phyloP scores from a whole-genome alignment of 2,329 filamentous ascomycete species.

The Xylaria arbuscula region DNA sequence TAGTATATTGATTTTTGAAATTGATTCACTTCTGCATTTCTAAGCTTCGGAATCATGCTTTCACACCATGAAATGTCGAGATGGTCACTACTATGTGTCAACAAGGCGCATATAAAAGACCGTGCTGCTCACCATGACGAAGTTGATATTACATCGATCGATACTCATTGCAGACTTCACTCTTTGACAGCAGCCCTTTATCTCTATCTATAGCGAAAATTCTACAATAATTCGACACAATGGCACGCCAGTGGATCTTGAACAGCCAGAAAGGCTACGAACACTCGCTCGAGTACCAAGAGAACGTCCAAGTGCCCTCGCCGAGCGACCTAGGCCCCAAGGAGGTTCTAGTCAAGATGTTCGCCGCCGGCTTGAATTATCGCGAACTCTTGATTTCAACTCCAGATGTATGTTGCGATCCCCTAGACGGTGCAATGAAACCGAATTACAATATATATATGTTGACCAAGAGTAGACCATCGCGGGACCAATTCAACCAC shows the following conservation, averaged over 20 bases:
- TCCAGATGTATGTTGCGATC: slow-evolving; percentile 20
- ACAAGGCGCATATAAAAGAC: not conserved
- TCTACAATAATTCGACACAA: slow-evolving; percentile 27
- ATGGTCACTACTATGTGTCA: not conserved
- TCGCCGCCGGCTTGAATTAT: slow-evolving; percentile 55
- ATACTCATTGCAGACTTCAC: not conserved
- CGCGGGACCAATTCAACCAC: slow-evolving; percentile 37
- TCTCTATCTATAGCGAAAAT: not conserved
- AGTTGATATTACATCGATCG: not conserved
- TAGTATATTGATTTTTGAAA: slow-evolving; percentile 10
- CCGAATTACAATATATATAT: not conserved
- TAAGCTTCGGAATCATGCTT: not conserved
- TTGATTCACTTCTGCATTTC: not conserved
- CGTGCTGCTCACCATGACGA: not conserved
- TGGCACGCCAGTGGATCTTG: slow-evolving; percentile 51
- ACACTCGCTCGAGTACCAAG: slow-evolving; percentile 50
- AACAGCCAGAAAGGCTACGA: slow-evolving; percentile 52
- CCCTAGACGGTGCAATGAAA: not conserved
- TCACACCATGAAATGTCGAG: not conserved
- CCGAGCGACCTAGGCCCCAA: slow-evolving; percentile 58
- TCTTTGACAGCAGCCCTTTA: not conserved
- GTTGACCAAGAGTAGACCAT: slow-evolving; percentile 33
- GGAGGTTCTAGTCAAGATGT: slow-evolving; percentile 65
- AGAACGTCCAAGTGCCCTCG: slow-evolving; percentile 37
- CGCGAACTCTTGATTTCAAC: slow-evolving; percentile 52